Percentiles rank a stretch among this genome's conserved stretches.
These are phyloP conservation scores for Cymbidium sinense DNA, from an alignment of 106 monocot genomes.

Conservation along the genomic window DNA sequence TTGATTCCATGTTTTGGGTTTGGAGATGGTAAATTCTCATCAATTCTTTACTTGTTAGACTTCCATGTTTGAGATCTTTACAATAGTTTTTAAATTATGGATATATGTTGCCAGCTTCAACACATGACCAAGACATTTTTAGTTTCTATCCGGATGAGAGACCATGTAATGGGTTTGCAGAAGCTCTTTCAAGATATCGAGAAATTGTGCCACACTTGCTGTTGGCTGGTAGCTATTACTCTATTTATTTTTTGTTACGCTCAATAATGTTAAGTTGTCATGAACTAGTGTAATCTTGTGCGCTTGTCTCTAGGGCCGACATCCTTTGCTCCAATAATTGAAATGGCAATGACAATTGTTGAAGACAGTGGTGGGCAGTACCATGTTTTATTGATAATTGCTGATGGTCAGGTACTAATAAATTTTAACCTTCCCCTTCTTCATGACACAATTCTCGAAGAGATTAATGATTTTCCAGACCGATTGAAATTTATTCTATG, in stretches of 20 bases:
- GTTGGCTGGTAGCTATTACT: conserved; percentile 36
- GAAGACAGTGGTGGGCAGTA: conserved; percentile 68
- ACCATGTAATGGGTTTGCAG: conserved; percentile 64
- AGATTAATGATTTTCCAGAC: background rate
- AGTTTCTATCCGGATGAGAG: conserved; percentile 44
- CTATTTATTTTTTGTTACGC: conserved; percentile 3
- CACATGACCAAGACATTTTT: conserved; percentile 72
- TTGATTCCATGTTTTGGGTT: conserved; percentile 94
- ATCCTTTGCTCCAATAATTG: conserved; percentile 75
- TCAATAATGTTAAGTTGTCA: background rate
- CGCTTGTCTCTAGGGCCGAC: conserved; percentile 46
- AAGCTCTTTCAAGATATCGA: conserved; percentile 50
- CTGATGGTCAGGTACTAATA: conserved; percentile 75
- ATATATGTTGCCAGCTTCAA: conserved; percentile 40
- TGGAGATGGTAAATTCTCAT: conserved; percentile 65
- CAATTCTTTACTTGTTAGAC: background rate
- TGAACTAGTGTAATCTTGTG: background rate
- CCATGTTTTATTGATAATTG: conserved; percentile 81
- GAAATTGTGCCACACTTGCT: conserved; percentile 52
- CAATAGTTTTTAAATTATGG: background rate
- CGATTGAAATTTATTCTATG: background rate
- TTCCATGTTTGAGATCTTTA: background rate
- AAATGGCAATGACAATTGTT: conserved; percentile 70
- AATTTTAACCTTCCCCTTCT: background rate
- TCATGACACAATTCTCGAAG: background rate